Percentiles rank a stretch among this genome's conserved stretches.
Conservation (phyloP, 805 yeast genomes). For the Candida gorgasii region DNA sequence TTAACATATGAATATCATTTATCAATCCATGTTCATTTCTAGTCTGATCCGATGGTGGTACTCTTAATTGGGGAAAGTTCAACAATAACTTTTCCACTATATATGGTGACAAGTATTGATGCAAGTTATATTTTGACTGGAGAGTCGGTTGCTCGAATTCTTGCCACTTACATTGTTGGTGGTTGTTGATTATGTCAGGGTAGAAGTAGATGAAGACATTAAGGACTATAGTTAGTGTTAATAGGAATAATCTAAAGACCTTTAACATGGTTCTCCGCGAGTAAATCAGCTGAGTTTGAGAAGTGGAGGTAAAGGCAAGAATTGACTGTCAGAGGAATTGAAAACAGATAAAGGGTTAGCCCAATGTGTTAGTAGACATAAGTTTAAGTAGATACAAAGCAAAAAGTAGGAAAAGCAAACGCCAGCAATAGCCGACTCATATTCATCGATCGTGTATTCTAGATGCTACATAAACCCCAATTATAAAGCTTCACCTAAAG, state of each 20-base stretch:
- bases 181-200: slow-evolving; percentile 55
- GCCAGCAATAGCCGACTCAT: too few relatives aligned
- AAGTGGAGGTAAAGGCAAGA: neutral
- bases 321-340: neutral
- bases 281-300: neutral
- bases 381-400: too few relatives aligned
- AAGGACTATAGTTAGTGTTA: slow-evolving; percentile 40
- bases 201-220: slow-evolving; percentile 74
- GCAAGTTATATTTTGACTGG: neutral
- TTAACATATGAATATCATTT: slow-evolving; percentile 62
- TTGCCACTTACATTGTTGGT: slow-evolving; percentile 64
- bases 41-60: slow-evolving; percentile 3
- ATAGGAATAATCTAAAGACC: slow-evolving; percentile 3
- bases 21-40: slow-evolving; percentile 18
- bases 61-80: slow-evolving; percentile 21
- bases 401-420: too few relatives aligned
- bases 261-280: slow-evolving; percentile 7
- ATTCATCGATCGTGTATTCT: neutral
- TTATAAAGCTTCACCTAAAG: slow-evolving; percentile 83
- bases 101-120: slow-evolving; percentile 12
- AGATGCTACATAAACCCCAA: slow-evolving; percentile 1
- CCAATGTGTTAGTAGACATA: too few relatives aligned
- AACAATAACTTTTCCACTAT: slow-evolving; percentile 17
- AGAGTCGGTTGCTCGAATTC: slow-evolving; percentile 13
- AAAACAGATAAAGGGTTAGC: too few relatives aligned